A percentile compares a stretch with the other conserved stretches of the same genome.
These are phyloP conservation scores for Candida freyschussii DNA, from an alignment of 1,139 yeast genomes.

Conservation along the genomic window DNA sequence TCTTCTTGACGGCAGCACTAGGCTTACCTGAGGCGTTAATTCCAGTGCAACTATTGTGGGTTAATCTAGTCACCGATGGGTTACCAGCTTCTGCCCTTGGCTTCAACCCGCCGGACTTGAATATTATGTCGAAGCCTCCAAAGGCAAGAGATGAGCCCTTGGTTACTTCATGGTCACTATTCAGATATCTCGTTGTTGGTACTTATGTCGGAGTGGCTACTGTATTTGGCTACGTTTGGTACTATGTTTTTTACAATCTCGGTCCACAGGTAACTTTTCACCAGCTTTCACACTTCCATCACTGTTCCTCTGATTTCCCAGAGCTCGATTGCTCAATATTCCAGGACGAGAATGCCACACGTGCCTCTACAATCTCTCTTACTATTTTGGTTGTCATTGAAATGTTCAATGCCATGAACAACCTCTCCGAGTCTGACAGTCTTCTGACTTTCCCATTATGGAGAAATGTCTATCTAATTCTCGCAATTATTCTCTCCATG, in stretches of 20 bases:
- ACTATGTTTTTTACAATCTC: conserved; percentile 30
- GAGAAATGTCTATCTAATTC: conserved; percentile 33
- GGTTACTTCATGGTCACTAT: conserved; percentile 33
- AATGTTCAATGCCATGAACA: conserved; percentile 38
- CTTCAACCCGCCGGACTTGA: conserved; percentile 54
- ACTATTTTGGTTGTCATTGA: conserved; percentile 37
- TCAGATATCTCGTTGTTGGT: conserved; percentile 36
- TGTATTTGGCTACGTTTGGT: conserved; percentile 39
- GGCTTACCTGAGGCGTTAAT: conserved; percentile 68
- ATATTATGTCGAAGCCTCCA: conserved; percentile 60
- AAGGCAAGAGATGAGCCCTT: conserved; percentile 38
- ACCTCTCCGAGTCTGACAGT: conserved; percentile 35
- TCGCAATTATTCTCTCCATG: conserved; percentile 33
- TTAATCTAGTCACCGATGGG: conserved; percentile 71
- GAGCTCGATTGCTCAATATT: conserved; percentile 34
- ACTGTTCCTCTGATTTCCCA: conserved; percentile 30
- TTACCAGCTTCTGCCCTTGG: conserved; percentile 86
- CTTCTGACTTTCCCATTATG: conserved; percentile 34
- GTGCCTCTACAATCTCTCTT: conserved; percentile 36
- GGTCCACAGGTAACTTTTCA: conserved; percentile 34
- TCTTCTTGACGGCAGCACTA: conserved; percentile 64
- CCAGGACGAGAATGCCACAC: conserved; percentile 23
- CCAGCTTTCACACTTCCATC: conserved; percentile 34
- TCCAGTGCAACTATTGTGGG: conserved; percentile 78
- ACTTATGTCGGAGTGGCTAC: conserved; percentile 37